phyloP scores from a whole-genome alignment of 495 filamentous ascomycete species.

The Mycothermus thermophilus region DNA sequence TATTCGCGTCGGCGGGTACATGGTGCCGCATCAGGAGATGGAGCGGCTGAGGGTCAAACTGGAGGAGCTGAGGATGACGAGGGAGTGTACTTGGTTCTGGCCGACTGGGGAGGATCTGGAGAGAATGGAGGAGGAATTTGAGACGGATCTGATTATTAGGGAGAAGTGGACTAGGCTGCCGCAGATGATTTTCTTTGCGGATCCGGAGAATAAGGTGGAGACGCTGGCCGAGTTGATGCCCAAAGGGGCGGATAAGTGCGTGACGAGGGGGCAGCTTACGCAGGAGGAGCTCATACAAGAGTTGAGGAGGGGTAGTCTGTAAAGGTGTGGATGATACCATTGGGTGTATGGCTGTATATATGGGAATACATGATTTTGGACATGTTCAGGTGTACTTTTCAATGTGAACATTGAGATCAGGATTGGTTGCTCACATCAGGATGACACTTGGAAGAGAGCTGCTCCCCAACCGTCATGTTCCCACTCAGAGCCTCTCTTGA shows the following conservation, averaged over 20 bases:
- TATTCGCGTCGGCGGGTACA: constrained; percentile 13
- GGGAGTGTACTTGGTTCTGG: constrained; percentile 16
- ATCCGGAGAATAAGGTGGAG: neutral
- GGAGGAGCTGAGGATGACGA: constrained; percentile 7
- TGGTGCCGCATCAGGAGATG: constrained; percentile 12
- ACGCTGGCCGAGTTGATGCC: neutral
- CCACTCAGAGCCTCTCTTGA: neutral
- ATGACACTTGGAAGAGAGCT: neutral
- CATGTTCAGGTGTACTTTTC: neutral
- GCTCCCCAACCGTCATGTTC: neutral
- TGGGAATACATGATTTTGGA: neutral
- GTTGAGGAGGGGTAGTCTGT: neutral
- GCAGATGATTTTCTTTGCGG: constrained; percentile 2
- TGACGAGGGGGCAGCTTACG: neutral
- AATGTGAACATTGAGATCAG: neutral
- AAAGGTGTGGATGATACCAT: neutral
- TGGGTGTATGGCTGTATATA: neutral
- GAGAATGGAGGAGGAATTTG: constrained; percentile 1
- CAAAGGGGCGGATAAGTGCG: neutral
- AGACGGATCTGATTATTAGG: constrained; percentile 5
- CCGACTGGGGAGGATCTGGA: constrained; percentile 1
- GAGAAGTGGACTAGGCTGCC: constrained; percentile 6
- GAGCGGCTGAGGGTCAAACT: constrained; percentile 13
- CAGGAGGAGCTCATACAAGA: neutral
- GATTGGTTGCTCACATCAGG: neutral